phyloP scores from a whole-genome alignment of 352 stramenopile species.

The Phytophthora colocasiae region DNA sequence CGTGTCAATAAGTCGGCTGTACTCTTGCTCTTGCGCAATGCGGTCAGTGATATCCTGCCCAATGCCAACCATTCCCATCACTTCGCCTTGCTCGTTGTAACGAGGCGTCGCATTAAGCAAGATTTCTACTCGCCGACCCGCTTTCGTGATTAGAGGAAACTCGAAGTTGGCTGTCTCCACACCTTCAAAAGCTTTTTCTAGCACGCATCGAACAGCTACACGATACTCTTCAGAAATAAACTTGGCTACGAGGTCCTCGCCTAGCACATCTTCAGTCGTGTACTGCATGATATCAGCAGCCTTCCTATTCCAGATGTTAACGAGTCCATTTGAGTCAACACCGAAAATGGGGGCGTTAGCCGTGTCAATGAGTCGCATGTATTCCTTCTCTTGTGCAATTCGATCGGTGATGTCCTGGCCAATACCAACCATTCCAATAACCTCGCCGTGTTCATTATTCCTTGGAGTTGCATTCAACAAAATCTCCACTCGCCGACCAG shows the following conservation, averaged over 20 bases:
- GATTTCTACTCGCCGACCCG: slow-evolving; percentile 59
- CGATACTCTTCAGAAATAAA: slow-evolving; percentile 76
- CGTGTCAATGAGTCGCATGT: slow-evolving; percentile 82
- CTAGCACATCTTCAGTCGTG: slow-evolving; percentile 64
- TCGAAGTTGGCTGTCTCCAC: slow-evolving; percentile 65
- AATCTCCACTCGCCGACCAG: slow-evolving; percentile 71
- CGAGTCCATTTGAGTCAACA: slow-evolving; percentile 55
- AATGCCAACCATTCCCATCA: slow-evolving; percentile 84
- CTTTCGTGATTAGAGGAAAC: slow-evolving; percentile 64
- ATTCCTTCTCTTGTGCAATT: slow-evolving; percentile 77
- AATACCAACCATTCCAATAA: slow-evolving; percentile 74
- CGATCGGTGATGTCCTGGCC: slow-evolving; percentile 73
- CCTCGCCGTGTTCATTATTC: slow-evolving; percentile 63
- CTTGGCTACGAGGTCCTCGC: slow-evolving; percentile 66
- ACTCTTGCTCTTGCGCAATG: slow-evolving; percentile 67
- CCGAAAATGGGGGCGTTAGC: slow-evolving; percentile 89
- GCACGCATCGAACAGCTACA: slow-evolving; percentile 49
- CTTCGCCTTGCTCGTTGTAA: slow-evolving; percentile 69
- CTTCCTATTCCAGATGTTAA: slow-evolving; percentile 87
- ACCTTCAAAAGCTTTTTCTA: slow-evolving; percentile 56
- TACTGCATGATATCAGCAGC: slow-evolving; percentile 83
- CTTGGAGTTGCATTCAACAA: slow-evolving; percentile 74
- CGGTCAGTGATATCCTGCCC: slow-evolving; percentile 74
- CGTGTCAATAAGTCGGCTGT: slow-evolving; percentile 58
- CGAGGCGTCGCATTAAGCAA: slow-evolving; percentile 75